Conservation (phyloP, 2,329 filamentous ascomycete species). For the Pseudogymnoascus sp. region DNA sequence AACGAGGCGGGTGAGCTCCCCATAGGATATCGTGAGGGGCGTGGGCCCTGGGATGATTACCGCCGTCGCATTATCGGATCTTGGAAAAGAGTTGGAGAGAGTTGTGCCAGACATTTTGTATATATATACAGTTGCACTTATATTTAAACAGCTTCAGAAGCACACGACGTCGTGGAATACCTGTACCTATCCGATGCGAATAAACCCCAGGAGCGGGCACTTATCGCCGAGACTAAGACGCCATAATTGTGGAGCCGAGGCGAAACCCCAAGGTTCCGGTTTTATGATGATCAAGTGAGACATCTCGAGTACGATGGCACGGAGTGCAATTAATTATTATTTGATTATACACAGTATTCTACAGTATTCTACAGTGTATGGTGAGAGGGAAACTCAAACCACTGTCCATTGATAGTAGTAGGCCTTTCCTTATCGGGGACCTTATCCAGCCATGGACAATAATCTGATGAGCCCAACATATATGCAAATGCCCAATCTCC, state of each 20-base stretch:
- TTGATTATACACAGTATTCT: not conserved
- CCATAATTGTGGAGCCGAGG: constrained; percentile 3
- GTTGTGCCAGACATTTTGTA: constrained; percentile 32
- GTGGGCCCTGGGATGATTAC: constrained; percentile 62
- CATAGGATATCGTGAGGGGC: constrained; percentile 60
- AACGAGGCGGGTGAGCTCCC: constrained; percentile 57
- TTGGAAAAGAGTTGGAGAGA: constrained; percentile 47
- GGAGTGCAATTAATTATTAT: not conserved
- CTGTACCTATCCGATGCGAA: not conserved
- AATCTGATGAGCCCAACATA: not conserved
- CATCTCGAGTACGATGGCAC: not conserved
- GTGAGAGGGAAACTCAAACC: not conserved
- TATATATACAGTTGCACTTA: constrained; percentile 2
- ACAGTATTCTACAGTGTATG: not conserved
- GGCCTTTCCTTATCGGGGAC: not conserved
- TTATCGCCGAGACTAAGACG: constrained; percentile 7
- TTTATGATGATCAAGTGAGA: not conserved
- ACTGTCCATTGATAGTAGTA: not conserved
- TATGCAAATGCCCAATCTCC: not conserved
- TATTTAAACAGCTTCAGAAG: not conserved
- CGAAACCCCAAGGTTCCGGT: not conserved
- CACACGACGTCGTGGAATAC: not conserved
- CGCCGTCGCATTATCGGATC: constrained; percentile 44
- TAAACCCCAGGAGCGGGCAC: not conserved
- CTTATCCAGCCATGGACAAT: not conserved